Evolutionary conservation across 305 asterid genomes (phyloP), one percentile per base, ranked within the genome.

Genomic region (Solanum hybrid): DNA sequence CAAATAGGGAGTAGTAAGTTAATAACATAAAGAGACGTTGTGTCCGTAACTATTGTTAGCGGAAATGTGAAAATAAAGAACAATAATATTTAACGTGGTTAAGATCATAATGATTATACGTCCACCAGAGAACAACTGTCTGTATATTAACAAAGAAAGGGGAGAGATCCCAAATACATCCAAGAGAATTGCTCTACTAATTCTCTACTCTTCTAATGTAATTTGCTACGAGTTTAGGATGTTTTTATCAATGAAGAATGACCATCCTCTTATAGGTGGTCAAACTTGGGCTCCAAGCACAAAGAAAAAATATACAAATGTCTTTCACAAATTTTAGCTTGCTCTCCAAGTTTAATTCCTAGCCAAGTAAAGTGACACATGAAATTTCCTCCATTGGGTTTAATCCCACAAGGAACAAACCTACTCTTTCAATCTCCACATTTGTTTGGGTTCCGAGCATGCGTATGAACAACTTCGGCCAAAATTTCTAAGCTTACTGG

Each of bases 21-120:
- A 40, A 11, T 40, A 40, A 40, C 4, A 40, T 40, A 40, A 40
- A 42, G 56, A 4, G 5, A 42, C 17, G 6, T 42, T 42, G 56
- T 42, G 56, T 42, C 17, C 56, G 0, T 42, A 42, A 12, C 17
- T 42, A 45, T 14, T 15, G 10, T 51, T 51, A 15, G 66, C 0
- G 10, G 8, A 15, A 51, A 51, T 1, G n/a, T 51, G 66, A 51
- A 51, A 56, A 17, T 56, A 56, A 56, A 17, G 24, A 56, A 56
- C 66, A 56, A 17, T 7, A 17, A 56, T 17, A 56, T 56, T 56
- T 17, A 17, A 56, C 10, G n/a, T 56, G 24, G 10, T 56, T 56
- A 0, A 2, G 0, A 6, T 56, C 10, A 56, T 2, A 56, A 56
- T 17, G 0, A 17, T 56, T 2, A 0, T 56, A 17, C 2, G n/a